Base-by-base conservation (phyloP, 2,329 filamentous ascomycete species). In the Podosphaera xanthii region DNA sequence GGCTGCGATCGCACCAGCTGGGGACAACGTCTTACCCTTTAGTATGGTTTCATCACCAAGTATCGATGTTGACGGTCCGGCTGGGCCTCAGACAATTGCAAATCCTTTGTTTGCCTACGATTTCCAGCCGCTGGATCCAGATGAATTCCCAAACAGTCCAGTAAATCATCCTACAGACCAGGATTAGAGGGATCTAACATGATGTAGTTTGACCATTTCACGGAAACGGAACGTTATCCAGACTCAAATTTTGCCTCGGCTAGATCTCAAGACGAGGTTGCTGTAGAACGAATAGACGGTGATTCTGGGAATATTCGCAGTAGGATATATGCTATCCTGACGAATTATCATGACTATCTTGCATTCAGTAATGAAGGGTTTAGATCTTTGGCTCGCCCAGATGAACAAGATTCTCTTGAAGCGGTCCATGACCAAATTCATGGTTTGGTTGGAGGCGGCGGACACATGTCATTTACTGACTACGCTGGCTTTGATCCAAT, bases 321-420 rank as follows among this genome's bases (percentile, higher is more conserved):
- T 62, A 76, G 86, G 10, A 73, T 89, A 1, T 84, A 82, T 65
- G 82, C 80, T 58, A 73, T 88, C 1, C 79, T 86, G 62, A 80
- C 82, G 7, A 80, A 77, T 60, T 87, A 86, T 67, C 73, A 77
- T 53, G 78, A 86, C 63, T 87, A 82, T 67, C 78, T 79, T 14
- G 14, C 31, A 14, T 58, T 58, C 31, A 58, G 57, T 38, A 58
- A 58, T 34, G 42, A 50, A 38, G 57, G 38, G 22, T 58, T 34
- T 34, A 35, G 52, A 55, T 9, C 33, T 36, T 31, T 34, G 3
- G 52, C 52, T 22, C 52, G 30, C 38, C 52, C 52, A n/a, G 34
- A 38, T 36, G 52, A 55, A n/a, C 77, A 77, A 57, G 84, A 87
- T 67, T 86, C 82, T 9, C 70, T 84, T 40, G 82, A 85, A 67